Percentiles rank a stretch among this genome's conserved stretches.
These are phyloP conservation scores for Akebia trifoliata DNA, from an alignment of 164 flowering plant genomes.

Conservation along the genomic window DNA sequence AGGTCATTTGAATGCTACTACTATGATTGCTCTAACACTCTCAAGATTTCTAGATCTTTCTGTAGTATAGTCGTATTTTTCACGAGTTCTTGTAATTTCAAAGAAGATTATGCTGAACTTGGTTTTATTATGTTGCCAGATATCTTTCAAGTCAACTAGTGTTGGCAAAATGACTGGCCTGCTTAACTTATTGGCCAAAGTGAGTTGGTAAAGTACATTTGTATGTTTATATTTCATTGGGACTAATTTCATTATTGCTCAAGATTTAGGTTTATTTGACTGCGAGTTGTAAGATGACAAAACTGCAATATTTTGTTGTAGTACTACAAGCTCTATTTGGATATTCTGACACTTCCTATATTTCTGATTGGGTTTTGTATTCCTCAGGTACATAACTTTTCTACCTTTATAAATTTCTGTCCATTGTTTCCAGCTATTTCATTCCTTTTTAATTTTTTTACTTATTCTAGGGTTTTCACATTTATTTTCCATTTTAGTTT, in stretches of 20 bases:
- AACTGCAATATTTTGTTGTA: background rate
- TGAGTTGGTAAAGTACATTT: conserved; percentile 26
- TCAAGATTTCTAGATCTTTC: background rate
- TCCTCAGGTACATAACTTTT: conserved; percentile 53
- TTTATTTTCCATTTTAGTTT: background rate
- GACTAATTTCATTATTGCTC: too few species aligned
- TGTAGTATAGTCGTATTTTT: too few species aligned
- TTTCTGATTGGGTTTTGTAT: conserved; percentile 39
- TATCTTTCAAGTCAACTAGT: conserved; percentile 40
- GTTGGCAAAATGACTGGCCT: conserved; percentile 31
- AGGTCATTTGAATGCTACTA: too few species aligned
- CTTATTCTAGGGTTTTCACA: too few species aligned
- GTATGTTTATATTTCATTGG: too few species aligned
- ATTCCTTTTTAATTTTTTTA: background rate
- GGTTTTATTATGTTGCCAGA: conserved; percentile 29
- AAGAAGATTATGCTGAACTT: conserved; percentile 7
- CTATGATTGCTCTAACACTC: background rate
- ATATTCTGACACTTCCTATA: conserved; percentile 54
- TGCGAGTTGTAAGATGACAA: too few species aligned
- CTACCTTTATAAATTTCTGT: background rate
- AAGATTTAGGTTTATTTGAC: too few species aligned
- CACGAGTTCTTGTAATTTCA: background rate
- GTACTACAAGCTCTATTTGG: conserved; percentile 54
- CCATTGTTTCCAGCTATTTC: background rate
- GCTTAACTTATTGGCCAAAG: conserved; percentile 45